Percentiles rank a stretch among this genome's conserved stretches.
Evolutionary conservation across 805 yeast genomes (phyloP).

Genomic region (Cyberlindnera bimundalis): DNA sequence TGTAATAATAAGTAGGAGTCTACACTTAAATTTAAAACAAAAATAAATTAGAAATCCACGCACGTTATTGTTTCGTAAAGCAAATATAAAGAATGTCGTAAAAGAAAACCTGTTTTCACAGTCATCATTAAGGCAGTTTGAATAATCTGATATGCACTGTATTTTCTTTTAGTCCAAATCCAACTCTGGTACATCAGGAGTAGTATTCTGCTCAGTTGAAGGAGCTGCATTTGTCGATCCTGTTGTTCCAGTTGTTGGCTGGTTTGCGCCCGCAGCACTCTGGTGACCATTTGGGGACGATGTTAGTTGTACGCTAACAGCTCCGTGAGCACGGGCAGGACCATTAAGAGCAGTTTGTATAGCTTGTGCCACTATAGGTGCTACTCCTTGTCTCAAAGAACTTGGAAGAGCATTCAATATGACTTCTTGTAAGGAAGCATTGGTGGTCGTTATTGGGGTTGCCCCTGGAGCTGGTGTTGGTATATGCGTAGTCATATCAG

Average conservation of each 20-base stretch:
- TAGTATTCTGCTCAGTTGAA: background rate
- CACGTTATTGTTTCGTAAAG: too few relatives aligned
- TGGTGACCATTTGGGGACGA: too few relatives aligned
- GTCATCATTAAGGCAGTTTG: too few relatives aligned
- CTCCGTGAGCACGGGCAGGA: slow-evolving; percentile 13
- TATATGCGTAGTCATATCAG: background rate
- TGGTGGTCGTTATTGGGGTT: slow-evolving; percentile 2
- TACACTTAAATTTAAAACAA: background rate
- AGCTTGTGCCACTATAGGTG: slow-evolving; percentile 14
- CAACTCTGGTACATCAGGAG: slow-evolving; percentile 1
- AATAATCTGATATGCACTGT: too few relatives aligned
- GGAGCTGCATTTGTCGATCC: background rate
- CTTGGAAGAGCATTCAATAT: slow-evolving; percentile 13
- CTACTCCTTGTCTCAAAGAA: slow-evolving; percentile 12
- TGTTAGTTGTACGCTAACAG: too few relatives aligned
- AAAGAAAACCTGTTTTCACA: too few relatives aligned
- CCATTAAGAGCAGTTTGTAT: slow-evolving; percentile 15
- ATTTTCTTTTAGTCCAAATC: slow-evolving; percentile 1
- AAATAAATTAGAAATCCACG: too few relatives aligned
- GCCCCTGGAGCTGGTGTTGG: too few relatives aligned
- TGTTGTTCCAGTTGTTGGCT: background rate
- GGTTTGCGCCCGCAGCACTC: too few relatives aligned
- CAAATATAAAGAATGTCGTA: too few relatives aligned
- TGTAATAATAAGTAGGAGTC: slow-evolving; percentile 60
- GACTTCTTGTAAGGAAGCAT: slow-evolving; percentile 8